Percentiles rank a stretch among this genome's conserved stretches.
phyloP scores from a whole-genome alignment of 23 red algal species.

The Gracilaria domingensis region DNA sequence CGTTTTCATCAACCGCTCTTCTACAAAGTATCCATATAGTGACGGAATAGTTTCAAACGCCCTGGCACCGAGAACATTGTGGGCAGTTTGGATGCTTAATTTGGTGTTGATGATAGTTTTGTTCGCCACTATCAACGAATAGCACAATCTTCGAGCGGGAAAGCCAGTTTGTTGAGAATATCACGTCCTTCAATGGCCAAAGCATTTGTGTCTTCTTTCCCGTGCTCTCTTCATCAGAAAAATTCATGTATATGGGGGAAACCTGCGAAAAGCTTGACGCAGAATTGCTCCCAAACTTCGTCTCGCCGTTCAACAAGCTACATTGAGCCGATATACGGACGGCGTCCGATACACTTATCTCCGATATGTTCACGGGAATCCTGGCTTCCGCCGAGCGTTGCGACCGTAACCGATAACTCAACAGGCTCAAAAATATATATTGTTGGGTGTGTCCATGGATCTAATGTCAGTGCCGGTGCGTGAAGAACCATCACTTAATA shows the following conservation, averaged over 20 bases:
- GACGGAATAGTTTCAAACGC: background rate
- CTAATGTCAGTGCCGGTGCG: conserved; percentile 41
- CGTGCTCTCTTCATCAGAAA: background rate
- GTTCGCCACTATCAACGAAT: background rate
- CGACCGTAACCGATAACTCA: background rate
- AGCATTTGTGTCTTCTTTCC: conserved; percentile 5
- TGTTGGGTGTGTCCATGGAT: conserved; percentile 55
- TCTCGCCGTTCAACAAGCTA: background rate
- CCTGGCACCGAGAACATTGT: background rate
- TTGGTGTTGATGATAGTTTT: too few species aligned
- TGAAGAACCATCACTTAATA: background rate
- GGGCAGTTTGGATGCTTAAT: too few species aligned
- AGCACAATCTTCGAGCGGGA: background rate
- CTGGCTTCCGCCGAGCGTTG: conserved; percentile 41
- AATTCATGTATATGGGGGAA: background rate
- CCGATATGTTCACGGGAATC: conserved; percentile 5
- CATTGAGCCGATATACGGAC: background rate
- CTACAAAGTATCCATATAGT: too few species aligned
- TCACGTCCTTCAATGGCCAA: background rate
- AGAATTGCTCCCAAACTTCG: background rate
- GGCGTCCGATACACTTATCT: background rate
- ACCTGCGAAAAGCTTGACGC: background rate
- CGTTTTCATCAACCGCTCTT: background rate
- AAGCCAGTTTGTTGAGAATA: background rate
- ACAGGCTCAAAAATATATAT: conserved; percentile 23